Conservation (phyloP, 306 rosid genomes). For the Hippophae tibetana region DNA sequence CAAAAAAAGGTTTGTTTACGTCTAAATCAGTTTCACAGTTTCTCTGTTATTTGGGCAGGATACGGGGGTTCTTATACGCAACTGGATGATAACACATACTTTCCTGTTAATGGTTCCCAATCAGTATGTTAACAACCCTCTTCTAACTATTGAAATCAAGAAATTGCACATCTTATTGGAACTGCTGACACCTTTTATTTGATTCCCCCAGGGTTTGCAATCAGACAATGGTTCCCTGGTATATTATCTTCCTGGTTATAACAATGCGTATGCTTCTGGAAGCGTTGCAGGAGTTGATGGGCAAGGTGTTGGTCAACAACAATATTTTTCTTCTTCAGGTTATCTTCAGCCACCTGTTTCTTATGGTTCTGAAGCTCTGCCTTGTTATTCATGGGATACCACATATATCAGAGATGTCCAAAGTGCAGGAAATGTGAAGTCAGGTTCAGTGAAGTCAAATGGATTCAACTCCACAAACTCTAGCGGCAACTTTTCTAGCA, state of each 20-base stretch:
- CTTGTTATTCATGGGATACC: slow-evolving; percentile 34
- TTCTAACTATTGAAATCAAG: not conserved
- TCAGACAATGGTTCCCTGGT: slow-evolving; percentile 26
- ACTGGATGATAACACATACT: slow-evolving; percentile 13
- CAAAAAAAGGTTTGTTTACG: no score
- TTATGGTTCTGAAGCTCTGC: slow-evolving; percentile 39
- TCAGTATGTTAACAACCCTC: slow-evolving; percentile 22
- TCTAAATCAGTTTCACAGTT: not conserved
- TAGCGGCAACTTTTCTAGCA: slow-evolving; percentile 26
- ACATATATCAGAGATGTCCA: slow-evolving; percentile 23
- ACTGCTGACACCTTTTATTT: not conserved
- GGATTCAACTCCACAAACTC: slow-evolving; percentile 20
- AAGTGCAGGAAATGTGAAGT: slow-evolving; percentile 24
- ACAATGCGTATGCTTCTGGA: slow-evolving; percentile 25
- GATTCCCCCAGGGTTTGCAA: slow-evolving; percentile 27
- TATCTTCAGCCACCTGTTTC: slow-evolving; percentile 40
- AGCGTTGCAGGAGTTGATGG: slow-evolving; percentile 26
- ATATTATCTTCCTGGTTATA: slow-evolving; percentile 23
- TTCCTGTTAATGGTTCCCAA: slow-evolving; percentile 20
- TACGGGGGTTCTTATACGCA: slow-evolving; percentile 28
- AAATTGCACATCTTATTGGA: not conserved
- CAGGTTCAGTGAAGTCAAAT: slow-evolving; percentile 28
- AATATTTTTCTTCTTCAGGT: slow-evolving; percentile 35
- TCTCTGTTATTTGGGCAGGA: slow-evolving; percentile 21
- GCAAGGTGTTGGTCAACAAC: slow-evolving; percentile 36